Evolutionary conservation across 768 basidiomycete species (phyloP), one percentile per base, ranked within the genome.

Genomic region (Russula compacta): DNA sequence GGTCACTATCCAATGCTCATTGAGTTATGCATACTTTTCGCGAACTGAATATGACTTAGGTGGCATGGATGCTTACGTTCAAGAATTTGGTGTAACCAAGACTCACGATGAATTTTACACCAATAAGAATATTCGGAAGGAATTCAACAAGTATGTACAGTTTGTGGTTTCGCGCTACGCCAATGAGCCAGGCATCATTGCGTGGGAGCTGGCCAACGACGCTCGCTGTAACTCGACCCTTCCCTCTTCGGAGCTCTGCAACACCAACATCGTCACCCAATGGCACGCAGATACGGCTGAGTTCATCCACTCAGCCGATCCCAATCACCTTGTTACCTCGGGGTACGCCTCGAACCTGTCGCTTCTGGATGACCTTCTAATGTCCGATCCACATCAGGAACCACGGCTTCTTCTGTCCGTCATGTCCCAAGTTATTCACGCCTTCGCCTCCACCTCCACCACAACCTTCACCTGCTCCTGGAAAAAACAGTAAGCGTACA

Each of bases 71-170:
- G 64, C 69, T 6, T 77, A 77, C 53, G 71, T 73, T 57, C 68
- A 67, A 6, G 69, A 70, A 43, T 72, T 72, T 50, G 49, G 64
- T 11, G 52, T 67, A 11, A 59, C 64, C 12, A 68, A 70, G 49
- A 70, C 69, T 2, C 76, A 77, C 53, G 76, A 77, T 58, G 63
- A 67, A 32, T 77, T 77, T 69, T 77, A 74, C 59, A 75, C 74
- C 21, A 66, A 73, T 58, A 56, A 61, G 21, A 71, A 73, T 64
- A 59, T 71, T 73, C 60, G 52, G 21, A 15, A 19, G 3, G 35
- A 61, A 47, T 66, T 66, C 60, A 12, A 59, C 53, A 29, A 59
- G 1, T 66, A 61, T 43, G 29, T 54, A 14, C 33, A 56, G 29
- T 60, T 56, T 4, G 32, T 65, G 14, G 56, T 66, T 19, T 48